These are phyloP conservation scores for Fusarium sacchari DNA, from an alignment of 2,329 filamentous ascomycete species.

Conservation along the genomic window DNA sequence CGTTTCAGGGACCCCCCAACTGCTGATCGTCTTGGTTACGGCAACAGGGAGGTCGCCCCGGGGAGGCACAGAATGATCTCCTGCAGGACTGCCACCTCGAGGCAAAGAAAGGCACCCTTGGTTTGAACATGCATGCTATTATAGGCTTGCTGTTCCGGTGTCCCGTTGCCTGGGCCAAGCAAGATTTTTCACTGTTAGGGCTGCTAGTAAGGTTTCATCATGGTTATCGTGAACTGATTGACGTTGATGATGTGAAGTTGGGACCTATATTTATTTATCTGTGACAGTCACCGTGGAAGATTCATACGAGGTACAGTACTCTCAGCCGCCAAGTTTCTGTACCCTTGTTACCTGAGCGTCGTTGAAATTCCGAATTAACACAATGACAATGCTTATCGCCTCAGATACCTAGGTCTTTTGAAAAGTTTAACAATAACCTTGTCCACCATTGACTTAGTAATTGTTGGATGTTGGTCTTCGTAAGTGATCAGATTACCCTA, in stretches of 20 bases:
- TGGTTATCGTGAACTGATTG: not conserved
- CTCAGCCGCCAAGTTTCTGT: not conserved
- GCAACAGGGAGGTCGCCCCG: slow-evolving; percentile 19
- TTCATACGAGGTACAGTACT: not conserved
- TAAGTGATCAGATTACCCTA: slow-evolving; percentile 10
- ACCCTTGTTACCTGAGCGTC: not conserved
- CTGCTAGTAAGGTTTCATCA: not conserved
- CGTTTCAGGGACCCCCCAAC: slow-evolving; percentile 34
- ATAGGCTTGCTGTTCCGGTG: slow-evolving; percentile 10
- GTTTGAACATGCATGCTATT: slow-evolving; percentile 14
- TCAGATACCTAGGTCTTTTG: not conserved
- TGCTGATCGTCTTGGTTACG: slow-evolving; percentile 23
- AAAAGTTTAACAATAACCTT: not conserved
- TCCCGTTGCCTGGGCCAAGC: slow-evolving; percentile 15
- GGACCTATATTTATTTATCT: no score
- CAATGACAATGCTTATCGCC: not conserved
- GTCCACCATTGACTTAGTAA: not conserved
- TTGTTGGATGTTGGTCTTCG: not conserved
- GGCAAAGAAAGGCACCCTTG: slow-evolving; percentile 22
- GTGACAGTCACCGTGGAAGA: not conserved
- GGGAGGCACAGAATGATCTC: slow-evolving; percentile 38
- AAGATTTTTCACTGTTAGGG: not conserved
- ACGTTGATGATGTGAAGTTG: not conserved
- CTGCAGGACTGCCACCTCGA: slow-evolving; percentile 24
- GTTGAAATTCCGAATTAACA: not conserved